These are phyloP conservation scores for Taphrina betulina DNA, from an alignment of 1,139 yeast species.

Conservation along the genomic window DNA sequence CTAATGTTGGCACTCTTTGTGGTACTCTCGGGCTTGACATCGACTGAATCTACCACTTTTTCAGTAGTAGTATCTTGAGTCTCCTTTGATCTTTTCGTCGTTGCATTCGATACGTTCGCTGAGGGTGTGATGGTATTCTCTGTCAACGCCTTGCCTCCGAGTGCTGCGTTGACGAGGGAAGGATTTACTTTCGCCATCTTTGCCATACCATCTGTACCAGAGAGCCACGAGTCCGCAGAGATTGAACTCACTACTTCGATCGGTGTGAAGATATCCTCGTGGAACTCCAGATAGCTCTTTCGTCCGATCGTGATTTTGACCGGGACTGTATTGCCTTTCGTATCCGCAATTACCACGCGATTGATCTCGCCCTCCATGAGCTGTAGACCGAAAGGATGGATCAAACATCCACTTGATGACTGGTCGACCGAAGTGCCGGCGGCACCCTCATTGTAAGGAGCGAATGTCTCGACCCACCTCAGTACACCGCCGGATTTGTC, in stretches of 20 bases:
- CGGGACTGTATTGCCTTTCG: slow-evolving; percentile 25
- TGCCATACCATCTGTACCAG: slow-evolving; percentile 4
- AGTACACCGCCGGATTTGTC: slow-evolving; percentile 28
- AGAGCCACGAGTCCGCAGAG: slow-evolving; percentile 6
- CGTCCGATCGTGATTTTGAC: slow-evolving; percentile 28
- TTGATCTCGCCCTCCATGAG: slow-evolving; percentile 30
- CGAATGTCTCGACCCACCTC: slow-evolving; percentile 25
- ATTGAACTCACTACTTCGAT: slow-evolving; percentile 5
- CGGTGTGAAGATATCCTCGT: slow-evolving; percentile 23
- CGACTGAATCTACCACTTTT: not conserved
- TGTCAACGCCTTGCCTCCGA: slow-evolving; percentile 5
- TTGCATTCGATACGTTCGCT: not conserved
- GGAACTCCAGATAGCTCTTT: slow-evolving; percentile 29
- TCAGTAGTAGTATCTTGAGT: not conserved
- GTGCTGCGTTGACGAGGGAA: slow-evolving; percentile 10
- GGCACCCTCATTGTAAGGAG: slow-evolving; percentile 31
- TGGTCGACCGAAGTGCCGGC: slow-evolving; percentile 28
- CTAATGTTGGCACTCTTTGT: not conserved
- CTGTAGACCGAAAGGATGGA: slow-evolving; percentile 20
- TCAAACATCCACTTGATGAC: slow-evolving; percentile 14
- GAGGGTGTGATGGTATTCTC: not conserved
- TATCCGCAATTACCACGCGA: slow-evolving; percentile 26
- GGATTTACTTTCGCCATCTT: slow-evolving; percentile 23
- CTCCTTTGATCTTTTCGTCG: not conserved
- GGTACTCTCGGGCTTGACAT: not conserved